phyloP scores from a whole-genome alignment of 129 eudicot genomes.

The Ambrosia artemisiifolia region DNA sequence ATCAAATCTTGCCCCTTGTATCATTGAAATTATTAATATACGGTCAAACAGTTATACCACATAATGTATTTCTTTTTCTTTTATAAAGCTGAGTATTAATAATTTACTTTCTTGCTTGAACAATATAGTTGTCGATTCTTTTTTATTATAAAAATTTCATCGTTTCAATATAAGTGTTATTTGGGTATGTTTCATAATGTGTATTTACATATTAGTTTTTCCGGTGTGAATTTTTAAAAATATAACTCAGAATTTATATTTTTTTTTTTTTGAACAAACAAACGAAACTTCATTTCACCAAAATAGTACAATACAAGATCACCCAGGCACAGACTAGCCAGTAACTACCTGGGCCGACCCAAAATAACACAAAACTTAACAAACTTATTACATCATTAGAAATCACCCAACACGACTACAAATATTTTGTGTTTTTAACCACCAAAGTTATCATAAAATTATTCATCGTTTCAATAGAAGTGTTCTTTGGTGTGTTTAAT shows the following conservation, averaged over 20 bases:
- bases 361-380: no score
- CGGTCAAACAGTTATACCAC: constrained; percentile 16
- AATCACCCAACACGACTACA: no score
- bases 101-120: neutral
- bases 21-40: neutral
- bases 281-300: no score
- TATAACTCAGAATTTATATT: neutral
- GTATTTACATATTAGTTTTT: neutral
- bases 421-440: neutral
- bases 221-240: neutral
- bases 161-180: neutral
- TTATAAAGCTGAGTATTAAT: neutral
- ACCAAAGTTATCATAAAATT: neutral
- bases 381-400: no score
- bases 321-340: no score
- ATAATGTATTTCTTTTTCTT: neutral
- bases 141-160: neutral
- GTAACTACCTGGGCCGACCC: no score
- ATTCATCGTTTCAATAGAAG: neutral
- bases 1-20: constrained; percentile 22
- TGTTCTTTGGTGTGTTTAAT: neutral
- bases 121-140: neutral
- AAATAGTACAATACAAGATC: no score
- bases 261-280: no score
- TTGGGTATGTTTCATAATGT: neutral